Evolutionary conservation across 2,329 filamentous ascomycete species (phyloP), one percentile per base, ranked within the genome.

Genomic region (Arthrobotrys megalospora): DNA sequence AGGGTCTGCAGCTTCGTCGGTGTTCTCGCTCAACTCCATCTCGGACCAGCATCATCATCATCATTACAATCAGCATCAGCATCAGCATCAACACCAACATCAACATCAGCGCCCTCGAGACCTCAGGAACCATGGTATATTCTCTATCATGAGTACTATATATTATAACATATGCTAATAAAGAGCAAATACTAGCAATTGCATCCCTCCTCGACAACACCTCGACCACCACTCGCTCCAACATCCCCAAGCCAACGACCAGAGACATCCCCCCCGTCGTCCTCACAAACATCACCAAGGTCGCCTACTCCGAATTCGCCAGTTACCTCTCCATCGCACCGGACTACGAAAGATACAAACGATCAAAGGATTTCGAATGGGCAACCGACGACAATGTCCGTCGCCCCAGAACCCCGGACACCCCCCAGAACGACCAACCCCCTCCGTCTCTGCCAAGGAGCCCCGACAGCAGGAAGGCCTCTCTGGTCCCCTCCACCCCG

Each of bases 251-350:
- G 12, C 95, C 95, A 0, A 96, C 93, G 0, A 88, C 92, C 16
- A 90, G 90, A 84, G 95, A 99, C 83, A 99, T 99, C 43, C 95
- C 95, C 0, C 95, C 95, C 0, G 96, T 99, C 0, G 91, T 93
- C 0, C 87, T 99, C 76, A 94, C 94, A 6, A 97, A 97, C 81
- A 93, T 98, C 53, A 89, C 91, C 10, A 92, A 92, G 81, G 88
- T 98, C 81, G 93, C 97, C 45, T 85, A 90, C 0, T 89, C 91
- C 79, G 91, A 92, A 71, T 99, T 99, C 84, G 90, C 90, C 67
- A 87, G 92, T 7, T 99, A 99, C 83, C 86, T 98, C 6, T 88
- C 90, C 2, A 93, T 97, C 84, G 92, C 98, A 41, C 94, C 91
- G 1, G 85, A 98, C 2, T 97, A 97, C 83, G 94, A 97, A 83